Base-by-base conservation (phyloP, 768 basidiomycete genomes). In the Trametopsis cervina region DNA sequence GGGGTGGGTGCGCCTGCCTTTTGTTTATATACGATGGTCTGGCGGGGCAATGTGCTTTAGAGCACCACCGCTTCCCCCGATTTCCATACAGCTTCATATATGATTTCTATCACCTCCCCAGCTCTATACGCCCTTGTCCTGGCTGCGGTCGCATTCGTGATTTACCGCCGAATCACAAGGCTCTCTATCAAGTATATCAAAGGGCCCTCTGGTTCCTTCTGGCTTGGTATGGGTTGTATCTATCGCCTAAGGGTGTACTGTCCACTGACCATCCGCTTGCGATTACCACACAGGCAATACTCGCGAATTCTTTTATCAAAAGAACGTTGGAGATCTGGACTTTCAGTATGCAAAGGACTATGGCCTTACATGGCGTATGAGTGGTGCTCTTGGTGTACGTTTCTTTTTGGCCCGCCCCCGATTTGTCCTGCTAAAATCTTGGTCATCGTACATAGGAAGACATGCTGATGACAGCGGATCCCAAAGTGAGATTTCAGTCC, bases 221-320 rank as follows among this genome's bases (percentile, higher is more conserved):
- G 47, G 51, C 41, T 61, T 7, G 5, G 44, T 54, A 35, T 53
- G 56, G 54, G n/a, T n/a, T n/a, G n/a, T n/a, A n/a, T n/a, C n/a
- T n/a, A n/a, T n/a, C n/a, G n/a, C n/a, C n/a, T n/a, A n/a, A n/a
- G n/a, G n/a, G n/a, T n/a, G n/a, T n/a, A n/a, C n/a, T n/a, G n/a
- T n/a, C n/a, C n/a, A n/a, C n/a, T n/a, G n/a, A n/a, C n/a, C n/a
- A n/a, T n/a, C n/a, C n/a, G n/a, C n/a, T n/a, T n/a, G n/a, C n/a
- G n/a, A n/a, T n/a, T n/a, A n/a, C n/a, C n/a, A n/a, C n/a, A n/a
- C 10, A 65, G 66, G 65, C 17, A 56, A 56, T 41, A 58, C 62
- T 9, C 47, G 49, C 25, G 53, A 57, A 3, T 12, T 61, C 40
- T 51, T 49, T 23, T 42, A 50, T 20, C 56, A 64, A 20, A 44